Percentiles rank a stretch among this genome's conserved stretches.
These are phyloP conservation scores for Pseudozyma pruni DNA, from an alignment of 1,284 basidiomycete genomes.

Conservation along the genomic window DNA sequence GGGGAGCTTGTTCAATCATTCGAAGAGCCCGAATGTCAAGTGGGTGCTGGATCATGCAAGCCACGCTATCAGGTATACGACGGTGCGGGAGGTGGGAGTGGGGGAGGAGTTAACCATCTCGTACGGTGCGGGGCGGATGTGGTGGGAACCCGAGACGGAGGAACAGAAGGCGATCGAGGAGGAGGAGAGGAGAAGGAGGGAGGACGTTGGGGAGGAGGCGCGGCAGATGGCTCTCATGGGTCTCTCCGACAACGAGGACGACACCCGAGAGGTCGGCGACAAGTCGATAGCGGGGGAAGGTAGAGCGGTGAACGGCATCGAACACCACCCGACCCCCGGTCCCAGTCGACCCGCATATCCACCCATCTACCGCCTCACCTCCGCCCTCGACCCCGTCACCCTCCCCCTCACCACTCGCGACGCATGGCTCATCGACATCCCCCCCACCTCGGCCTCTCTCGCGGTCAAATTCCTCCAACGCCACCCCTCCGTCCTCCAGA, in stretches of 20 bases:
- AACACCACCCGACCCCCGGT: conserved; percentile 14
- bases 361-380: conserved; percentile 67
- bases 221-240: conserved; percentile 24
- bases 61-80: conserved; percentile 77
- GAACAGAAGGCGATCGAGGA: conserved; percentile 10
- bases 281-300: not conserved
- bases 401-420: conserved; percentile 71
- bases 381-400: conserved; percentile 67
- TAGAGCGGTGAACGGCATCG: conserved; percentile 19
- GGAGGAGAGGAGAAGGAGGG: conserved; percentile 4
- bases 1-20: conserved; percentile 82
- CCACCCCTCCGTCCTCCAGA: conserved; percentile 31
- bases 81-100: conserved; percentile 72
- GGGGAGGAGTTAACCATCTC: conserved; percentile 84
- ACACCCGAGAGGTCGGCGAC: not conserved
- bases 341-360: conserved; percentile 38
- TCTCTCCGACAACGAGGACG: conserved; percentile 15
- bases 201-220: conserved; percentile 7
- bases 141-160: conserved; percentile 55
- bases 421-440: conserved; percentile 88
- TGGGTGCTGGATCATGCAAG: conserved; percentile 72
- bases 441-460: conserved; percentile 56
- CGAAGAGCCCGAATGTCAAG: conserved; percentile 76
- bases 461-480: conserved; percentile 43
- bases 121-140: conserved; percentile 72